Conservation (phyloP, 164 flowering plant genomes). For the Vitis amurensis region DNA sequence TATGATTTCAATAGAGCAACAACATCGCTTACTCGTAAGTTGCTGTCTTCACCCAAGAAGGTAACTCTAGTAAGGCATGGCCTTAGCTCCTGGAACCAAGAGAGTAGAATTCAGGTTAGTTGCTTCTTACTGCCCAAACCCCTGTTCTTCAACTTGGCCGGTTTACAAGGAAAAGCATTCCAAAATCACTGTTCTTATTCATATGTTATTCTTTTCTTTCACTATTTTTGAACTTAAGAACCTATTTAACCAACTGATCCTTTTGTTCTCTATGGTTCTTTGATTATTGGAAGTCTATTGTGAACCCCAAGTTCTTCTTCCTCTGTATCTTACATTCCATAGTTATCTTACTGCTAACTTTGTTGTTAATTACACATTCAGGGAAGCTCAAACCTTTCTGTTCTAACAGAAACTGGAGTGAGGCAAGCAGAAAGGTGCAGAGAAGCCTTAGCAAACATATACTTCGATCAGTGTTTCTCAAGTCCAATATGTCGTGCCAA, state of each 20-base stretch:
- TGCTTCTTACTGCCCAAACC: background rate
- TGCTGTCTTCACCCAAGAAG: constrained; percentile 50
- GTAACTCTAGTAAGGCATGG: constrained; percentile 76
- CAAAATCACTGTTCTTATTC: background rate
- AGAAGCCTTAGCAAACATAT: constrained; percentile 43
- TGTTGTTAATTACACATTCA: constrained; percentile 15
- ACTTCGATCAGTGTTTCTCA: constrained; percentile 68
- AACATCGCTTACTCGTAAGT: constrained; percentile 42
- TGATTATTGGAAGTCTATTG: too few species aligned
- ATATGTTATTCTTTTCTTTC: too few species aligned
- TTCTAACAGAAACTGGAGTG: constrained; percentile 63
- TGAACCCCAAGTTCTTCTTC: too few species aligned
- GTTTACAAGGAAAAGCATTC: background rate
- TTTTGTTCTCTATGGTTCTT: too few species aligned
- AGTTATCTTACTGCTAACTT: background rate
- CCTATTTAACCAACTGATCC: too few species aligned
- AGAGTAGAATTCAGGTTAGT: constrained; percentile 70
- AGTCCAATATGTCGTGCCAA: constrained; percentile 85
- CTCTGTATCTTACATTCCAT: background rate
- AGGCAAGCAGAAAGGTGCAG: constrained; percentile 70
- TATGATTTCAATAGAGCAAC: constrained; percentile 64
- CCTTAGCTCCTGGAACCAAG: constrained; percentile 74
- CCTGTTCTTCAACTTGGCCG: background rate
- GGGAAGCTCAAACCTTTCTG: constrained; percentile 78
- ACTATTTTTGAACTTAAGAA: too few species aligned